Base-by-base conservation (phyloP, 208 protist species). In the Acanthamoeba lenticulata region DNA sequence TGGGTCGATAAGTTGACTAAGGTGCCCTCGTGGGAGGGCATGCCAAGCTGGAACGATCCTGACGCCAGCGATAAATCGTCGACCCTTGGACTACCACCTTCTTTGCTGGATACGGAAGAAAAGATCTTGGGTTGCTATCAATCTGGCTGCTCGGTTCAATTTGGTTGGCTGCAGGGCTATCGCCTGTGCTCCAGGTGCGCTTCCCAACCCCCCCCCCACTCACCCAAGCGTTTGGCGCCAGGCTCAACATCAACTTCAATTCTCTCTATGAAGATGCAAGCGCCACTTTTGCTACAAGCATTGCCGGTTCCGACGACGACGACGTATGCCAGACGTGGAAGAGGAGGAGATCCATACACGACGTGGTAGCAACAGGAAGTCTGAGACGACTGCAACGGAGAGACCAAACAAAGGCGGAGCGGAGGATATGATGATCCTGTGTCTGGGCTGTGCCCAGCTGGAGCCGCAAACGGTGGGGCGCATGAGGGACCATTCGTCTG, bases 91-190 rank as follows among this genome's bases (percentile, higher is more conserved):
- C n/a, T n/a, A n/a, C n/a, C n/a, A n/a, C n/a, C n/a, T n/a, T 60
- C 52, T 21, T 29, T 92, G 86, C 86, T 92, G 13, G 86, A 92
- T 72, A 55, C n/a, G 5, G 86, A 92, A 34, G 86, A 65, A 27
- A 92, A 45, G 86, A 45, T 92, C 9, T 15, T 92, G 86, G 86
- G 86, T n/a, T 92, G 86, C 42, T 92, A 72, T 34, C 52, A 92
- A 27, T 92, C 55, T 11, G 32, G n/a, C 55, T 92, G 86, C 55
- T 27, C n/a, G 40, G 60, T 77, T 6, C 86, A 74, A n/a, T 92
- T 92, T 32, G 86, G 86, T 13, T 92, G 86, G 86, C 34, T 65
- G 52, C 52, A 67, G 45, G 86, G 86, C 86, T 92, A 92, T 36
- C 86, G 86, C 32, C 38, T 92, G 1, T 92, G 86, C 44, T 21